phyloP scores from a whole-genome alignment of 192 early-diverging fungal species.

The Anaeromyces robustus region DNA sequence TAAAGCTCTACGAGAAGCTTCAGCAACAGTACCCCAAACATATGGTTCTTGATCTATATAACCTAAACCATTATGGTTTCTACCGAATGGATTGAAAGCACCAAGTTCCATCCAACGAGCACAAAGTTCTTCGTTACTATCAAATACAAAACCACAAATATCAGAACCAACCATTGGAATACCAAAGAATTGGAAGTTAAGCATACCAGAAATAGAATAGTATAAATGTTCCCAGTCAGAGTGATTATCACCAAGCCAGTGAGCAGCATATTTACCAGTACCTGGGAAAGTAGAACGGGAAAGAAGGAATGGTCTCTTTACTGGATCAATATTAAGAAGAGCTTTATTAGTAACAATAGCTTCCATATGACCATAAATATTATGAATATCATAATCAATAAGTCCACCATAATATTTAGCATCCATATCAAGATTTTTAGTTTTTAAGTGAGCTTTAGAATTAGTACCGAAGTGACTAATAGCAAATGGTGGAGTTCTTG shows the following conservation, averaged over 20 bases:
- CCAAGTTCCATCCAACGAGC: constrained; percentile 48
- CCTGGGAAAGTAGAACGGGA: constrained; percentile 49
- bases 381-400: constrained; percentile 33
- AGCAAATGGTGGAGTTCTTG: constrained; percentile 23
- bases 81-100: constrained; percentile 40
- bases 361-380: constrained; percentile 47
- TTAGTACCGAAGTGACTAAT: constrained; percentile 12
- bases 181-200: constrained; percentile 55
- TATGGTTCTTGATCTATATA: constrained; percentile 41
- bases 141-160: constrained; percentile 48
- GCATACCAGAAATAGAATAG: constrained; percentile 34
- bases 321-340: constrained; percentile 17
- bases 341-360: constrained; percentile 23
- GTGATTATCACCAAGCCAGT: constrained; percentile 45
- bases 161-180: constrained; percentile 55
- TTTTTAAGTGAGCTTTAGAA: constrained; percentile 11
- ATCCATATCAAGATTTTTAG: neutral
- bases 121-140: constrained; percentile 43
- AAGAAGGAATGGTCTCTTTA: constrained; percentile 38
- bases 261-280: constrained; percentile 29
- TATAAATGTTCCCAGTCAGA: constrained; percentile 36
- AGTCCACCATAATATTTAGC: constrained; percentile 29
- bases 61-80: constrained; percentile 36
- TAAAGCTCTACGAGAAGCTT: constrained; percentile 30
- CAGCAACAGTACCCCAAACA: constrained; percentile 32